phyloP scores from a whole-genome alignment of 306 rosid genomes.

The barrel medic (Medicago truncatula) region DNA sequence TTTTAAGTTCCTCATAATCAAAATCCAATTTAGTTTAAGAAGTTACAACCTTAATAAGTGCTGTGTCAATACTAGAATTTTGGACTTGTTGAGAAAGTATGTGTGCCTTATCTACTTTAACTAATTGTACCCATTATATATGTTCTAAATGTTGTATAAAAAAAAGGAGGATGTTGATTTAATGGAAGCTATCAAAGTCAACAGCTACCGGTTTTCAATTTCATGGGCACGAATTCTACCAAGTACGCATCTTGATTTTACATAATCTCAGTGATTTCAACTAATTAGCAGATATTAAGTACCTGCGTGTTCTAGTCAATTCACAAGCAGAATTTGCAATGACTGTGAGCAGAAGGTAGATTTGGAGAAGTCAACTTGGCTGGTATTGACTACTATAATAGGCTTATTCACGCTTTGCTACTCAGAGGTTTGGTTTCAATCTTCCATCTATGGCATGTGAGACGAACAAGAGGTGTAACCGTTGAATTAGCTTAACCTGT shows the following conservation, averaged over 20 bases:
- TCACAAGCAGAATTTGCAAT: constrained; percentile 35
- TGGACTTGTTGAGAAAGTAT: too few species aligned
- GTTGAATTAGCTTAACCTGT: background rate
- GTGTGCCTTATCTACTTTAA: background rate
- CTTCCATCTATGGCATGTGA: constrained; percentile 1
- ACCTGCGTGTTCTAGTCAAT: background rate
- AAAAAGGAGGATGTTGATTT: constrained; percentile 75
- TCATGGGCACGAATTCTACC: constrained; percentile 89
- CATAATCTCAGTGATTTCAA: background rate
- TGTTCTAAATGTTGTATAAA: constrained; percentile 12
- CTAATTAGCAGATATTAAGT: constrained; percentile 2
- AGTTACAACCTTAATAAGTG: too few species aligned
- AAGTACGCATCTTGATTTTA: constrained; percentile 47
- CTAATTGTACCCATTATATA: background rate
- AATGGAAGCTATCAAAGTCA: constrained; percentile 62
- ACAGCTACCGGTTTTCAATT: constrained; percentile 73
- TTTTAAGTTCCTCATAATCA: too few species aligned
- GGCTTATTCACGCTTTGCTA: constrained; percentile 60
- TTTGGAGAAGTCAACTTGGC: constrained; percentile 63
- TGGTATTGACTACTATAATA: constrained; percentile 61
- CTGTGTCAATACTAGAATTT: too few species aligned
- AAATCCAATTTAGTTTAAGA: too few species aligned
- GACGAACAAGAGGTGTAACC: background rate
- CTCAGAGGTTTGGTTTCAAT: constrained; percentile 53
- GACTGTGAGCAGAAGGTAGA: constrained; percentile 61